A percentile compares a stretch with the other conserved stretches of the same genome.
These are phyloP conservation scores for Claviceps africana DNA, from an alignment of 2,329 filamentous ascomycete genomes.

Conservation along the genomic window DNA sequence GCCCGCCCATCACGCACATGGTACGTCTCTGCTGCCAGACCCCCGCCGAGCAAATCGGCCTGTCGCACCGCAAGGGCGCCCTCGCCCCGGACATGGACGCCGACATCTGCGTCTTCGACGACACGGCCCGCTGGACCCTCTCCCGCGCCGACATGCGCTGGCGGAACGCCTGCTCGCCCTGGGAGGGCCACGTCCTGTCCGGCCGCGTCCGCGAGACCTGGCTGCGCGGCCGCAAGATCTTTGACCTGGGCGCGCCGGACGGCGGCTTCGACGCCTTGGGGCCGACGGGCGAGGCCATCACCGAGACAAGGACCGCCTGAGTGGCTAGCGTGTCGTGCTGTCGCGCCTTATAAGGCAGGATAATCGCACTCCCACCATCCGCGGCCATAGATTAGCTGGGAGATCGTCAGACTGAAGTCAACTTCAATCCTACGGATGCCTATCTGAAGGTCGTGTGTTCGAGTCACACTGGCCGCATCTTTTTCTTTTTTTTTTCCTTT, in stretches of 20 bases:
- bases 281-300: slow-evolving; percentile 42
- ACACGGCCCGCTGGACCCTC: slow-evolving; percentile 63
- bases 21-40: slow-evolving; percentile 75
- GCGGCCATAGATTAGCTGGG: too few species aligned
- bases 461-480: slow-evolving; percentile 5
- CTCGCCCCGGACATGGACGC: slow-evolving; percentile 69
- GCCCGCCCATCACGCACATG: slow-evolving; percentile 55
- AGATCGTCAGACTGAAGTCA: too few species aligned
- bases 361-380: too few species aligned
- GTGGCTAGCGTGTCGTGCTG: too few species aligned
- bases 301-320: slow-evolving; percentile 46
- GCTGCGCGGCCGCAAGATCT: slow-evolving; percentile 65
- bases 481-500: background rate
- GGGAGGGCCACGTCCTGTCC: slow-evolving; percentile 65
- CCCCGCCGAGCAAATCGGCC: slow-evolving; percentile 76
- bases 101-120: slow-evolving; percentile 85
- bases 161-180: slow-evolving; percentile 83
- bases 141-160: slow-evolving; percentile 74
- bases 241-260: slow-evolving; percentile 43
- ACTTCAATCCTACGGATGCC: too few species aligned
- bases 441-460: too few species aligned
- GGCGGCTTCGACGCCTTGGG: slow-evolving; percentile 34
- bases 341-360: too few species aligned
- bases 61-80: slow-evolving; percentile 66
- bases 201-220: slow-evolving; percentile 78